Evolutionary conservation across 768 basidiomycete species (phyloP).

Genomic region (Phlegmacium glaucopus): DNA sequence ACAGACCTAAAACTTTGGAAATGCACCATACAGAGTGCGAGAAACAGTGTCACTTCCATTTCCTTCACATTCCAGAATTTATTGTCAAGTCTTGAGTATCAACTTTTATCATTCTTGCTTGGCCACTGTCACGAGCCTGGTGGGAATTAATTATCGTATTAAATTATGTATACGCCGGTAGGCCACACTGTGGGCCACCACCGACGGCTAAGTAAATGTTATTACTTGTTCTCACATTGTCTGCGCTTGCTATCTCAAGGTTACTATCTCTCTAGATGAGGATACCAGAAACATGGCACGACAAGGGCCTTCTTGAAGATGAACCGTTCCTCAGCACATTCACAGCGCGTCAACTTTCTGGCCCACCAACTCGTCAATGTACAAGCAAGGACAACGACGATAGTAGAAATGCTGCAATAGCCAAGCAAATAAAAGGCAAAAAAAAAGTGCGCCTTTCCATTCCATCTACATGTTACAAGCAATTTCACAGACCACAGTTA

Average conservation of each 20-base stretch:
- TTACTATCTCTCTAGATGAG: conserved; percentile 10
- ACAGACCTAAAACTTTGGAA: no score
- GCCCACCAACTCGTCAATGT: not conserved
- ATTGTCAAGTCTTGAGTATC: no score
- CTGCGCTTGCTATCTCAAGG: not conserved
- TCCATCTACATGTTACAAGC: not conserved
- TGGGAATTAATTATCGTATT: no score
- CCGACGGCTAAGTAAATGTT: not conserved
- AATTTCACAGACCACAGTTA: not conserved
- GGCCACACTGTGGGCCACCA: no score
- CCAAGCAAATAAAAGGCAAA: not conserved
- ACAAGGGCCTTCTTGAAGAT: conserved; percentile 17
- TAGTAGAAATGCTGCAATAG: not conserved
- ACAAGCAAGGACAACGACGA: not conserved
- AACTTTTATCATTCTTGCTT: no score
- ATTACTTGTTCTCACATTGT: not conserved
- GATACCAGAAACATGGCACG: conserved; percentile 19
- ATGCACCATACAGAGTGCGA: no score
- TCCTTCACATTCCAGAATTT: no score
- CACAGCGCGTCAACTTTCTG: not conserved
- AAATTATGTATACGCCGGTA: no score
- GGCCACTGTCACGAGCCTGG: no score
- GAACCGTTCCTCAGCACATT: conserved; percentile 16
- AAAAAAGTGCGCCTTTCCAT: not conserved
- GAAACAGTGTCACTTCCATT: no score